Conservation (phyloP, 2,329 filamentous ascomycete species). For the Thielaviopsis populi region DNA sequence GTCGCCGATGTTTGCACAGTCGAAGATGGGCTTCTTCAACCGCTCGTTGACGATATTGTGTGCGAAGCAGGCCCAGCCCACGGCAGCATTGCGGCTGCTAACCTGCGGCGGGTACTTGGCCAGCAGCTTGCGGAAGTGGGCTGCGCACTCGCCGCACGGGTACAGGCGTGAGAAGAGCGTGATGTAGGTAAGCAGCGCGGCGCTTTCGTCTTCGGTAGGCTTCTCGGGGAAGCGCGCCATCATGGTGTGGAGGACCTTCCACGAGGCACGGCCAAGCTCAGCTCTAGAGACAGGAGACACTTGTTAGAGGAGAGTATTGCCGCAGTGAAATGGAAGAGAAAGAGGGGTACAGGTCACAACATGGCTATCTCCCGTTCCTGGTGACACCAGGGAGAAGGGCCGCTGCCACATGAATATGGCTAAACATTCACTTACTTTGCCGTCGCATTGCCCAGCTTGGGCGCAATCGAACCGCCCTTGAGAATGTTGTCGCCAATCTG, state of each 20-base stretch:
- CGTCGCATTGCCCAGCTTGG: constrained; percentile 70
- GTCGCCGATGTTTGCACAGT: constrained; percentile 53
- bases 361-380: neutral
- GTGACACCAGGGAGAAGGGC: neutral
- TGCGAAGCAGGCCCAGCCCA: constrained; percentile 52
- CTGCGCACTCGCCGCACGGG: constrained; percentile 54
- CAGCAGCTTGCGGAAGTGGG: constrained; percentile 49
- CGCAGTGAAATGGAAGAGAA: neutral
- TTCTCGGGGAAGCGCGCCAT: constrained; percentile 54
- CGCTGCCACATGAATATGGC: neutral
- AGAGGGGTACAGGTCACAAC: neutral
- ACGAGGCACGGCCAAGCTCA: constrained; percentile 52
- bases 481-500: constrained; percentile 36
- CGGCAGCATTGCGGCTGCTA: constrained; percentile 45
- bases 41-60: constrained; percentile 54
- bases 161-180: constrained; percentile 54
- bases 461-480: constrained; percentile 57
- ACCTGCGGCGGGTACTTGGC: constrained; percentile 50
- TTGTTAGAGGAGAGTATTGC: constrained; percentile 9
- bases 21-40: constrained; percentile 45
- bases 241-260: constrained; percentile 58
- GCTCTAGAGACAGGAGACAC: constrained; percentile 28
- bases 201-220: constrained; percentile 45
- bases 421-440: constrained; percentile 41
- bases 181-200: constrained; percentile 49